Conservation (phyloP, 2,329 filamentous ascomycete genomes). For the Paraphaeosphaeria minitans region DNA sequence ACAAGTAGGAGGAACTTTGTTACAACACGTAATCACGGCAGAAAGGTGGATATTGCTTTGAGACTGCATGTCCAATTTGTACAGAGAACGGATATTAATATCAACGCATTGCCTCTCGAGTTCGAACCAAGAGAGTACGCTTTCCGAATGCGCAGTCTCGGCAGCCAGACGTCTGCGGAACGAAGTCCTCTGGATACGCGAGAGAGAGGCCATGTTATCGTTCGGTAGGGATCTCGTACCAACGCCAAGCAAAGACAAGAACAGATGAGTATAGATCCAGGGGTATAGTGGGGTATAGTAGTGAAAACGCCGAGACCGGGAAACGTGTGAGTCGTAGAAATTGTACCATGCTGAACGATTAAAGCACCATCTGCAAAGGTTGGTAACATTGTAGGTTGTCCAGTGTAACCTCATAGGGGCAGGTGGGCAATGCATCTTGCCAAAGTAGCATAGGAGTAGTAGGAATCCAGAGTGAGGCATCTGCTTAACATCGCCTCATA, state of each 20-base stretch:
- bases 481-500: background rate
- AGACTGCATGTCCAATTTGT: background rate
- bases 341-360: background rate
- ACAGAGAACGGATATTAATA: background rate
- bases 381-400: background rate
- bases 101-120: background rate
- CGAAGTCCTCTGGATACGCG: background rate
- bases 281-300: constrained; percentile 6
- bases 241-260: background rate
- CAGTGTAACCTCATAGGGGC: background rate
- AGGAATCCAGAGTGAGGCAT: background rate
- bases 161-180: background rate
- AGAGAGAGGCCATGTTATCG: background rate
- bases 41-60: no score
- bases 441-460: background rate
- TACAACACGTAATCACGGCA: background rate
- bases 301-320: background rate
- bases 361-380: background rate
- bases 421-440: background rate
- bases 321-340: background rate
- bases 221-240: constrained; percentile 25
- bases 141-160: background rate
- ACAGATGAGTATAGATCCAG: constrained; percentile 2
- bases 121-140: background rate
- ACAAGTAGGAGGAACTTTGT: no score